Percentiles rank a stretch among this genome's conserved stretches.
Evolutionary conservation across 176 grass and related monocot genomes (phyloP).

Genomic region (Ensete glaucum): DNA sequence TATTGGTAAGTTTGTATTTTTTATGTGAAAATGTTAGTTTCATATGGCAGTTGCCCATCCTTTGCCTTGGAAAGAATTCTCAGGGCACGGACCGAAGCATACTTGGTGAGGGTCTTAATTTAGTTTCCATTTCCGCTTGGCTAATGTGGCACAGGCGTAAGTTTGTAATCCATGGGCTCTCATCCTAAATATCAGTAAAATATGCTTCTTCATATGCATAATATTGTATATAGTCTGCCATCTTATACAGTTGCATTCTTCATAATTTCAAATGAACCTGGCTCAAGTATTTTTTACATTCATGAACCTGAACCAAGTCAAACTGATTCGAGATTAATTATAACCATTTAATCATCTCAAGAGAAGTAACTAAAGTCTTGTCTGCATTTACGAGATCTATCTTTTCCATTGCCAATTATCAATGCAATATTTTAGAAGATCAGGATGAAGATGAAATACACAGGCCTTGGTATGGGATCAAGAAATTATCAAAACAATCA

Average conservation of each 20-base stretch:
- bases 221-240: not conserved
- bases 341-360: not conserved
- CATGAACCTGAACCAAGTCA: not conserved
- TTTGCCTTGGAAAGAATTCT: too few relatives aligned
- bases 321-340: not conserved
- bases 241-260: not conserved
- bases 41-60: too few relatives aligned
- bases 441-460: not conserved
- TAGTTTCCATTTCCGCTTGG: too few relatives aligned
- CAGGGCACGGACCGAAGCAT: too few relatives aligned
- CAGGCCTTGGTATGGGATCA: not conserved
- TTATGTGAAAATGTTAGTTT: too few relatives aligned
- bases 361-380: not conserved
- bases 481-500: not conserved
- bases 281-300: not conserved
- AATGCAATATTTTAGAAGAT: not conserved
- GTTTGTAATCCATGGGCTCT: too few relatives aligned
- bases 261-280: not conserved
- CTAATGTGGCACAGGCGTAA: too few relatives aligned
- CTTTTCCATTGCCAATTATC: not conserved
- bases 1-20: too few relatives aligned
- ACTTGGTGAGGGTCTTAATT: too few relatives aligned
- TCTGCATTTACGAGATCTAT: too few relatives aligned
- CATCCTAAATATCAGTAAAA: not conserved
- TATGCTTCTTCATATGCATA: not conserved